Evolutionary conservation across 2,329 filamentous ascomycete genomes (phyloP).

Genomic region (Gaeumannomyces sp.): DNA sequence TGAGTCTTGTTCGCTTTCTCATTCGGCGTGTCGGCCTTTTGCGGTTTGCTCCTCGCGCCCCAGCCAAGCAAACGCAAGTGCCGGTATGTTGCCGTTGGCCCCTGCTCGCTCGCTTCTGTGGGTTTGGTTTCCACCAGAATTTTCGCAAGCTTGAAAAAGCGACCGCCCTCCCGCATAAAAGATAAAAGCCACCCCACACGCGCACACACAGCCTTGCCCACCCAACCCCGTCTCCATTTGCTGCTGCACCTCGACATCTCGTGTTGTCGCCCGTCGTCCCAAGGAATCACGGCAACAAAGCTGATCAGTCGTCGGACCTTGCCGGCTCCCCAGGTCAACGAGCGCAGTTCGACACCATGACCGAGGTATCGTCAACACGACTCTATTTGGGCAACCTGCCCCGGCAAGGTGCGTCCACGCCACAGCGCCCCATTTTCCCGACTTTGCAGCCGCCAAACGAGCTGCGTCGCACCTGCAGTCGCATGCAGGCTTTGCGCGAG

Average conservation of each 20-base stretch:
- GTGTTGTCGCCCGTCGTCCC: constrained; percentile 13
- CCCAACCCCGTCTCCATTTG: background rate
- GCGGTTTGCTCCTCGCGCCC: background rate
- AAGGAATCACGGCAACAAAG: background rate
- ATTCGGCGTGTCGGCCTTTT: background rate
- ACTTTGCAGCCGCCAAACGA: too few relatives aligned
- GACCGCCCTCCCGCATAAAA: constrained; percentile 1
- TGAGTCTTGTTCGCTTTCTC: background rate
- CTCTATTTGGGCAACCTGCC: constrained; percentile 98
- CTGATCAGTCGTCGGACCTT: background rate
- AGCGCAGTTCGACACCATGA: constrained; percentile 44
- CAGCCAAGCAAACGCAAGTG: background rate
- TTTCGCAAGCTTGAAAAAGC: background rate
- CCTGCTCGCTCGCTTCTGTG: background rate
- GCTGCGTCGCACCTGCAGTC: constrained; percentile 6
- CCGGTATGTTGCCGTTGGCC: background rate
- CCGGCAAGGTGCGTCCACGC: constrained; percentile 68
- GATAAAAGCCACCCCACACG: background rate
- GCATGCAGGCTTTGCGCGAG: constrained; percentile 1
- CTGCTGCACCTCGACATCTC: constrained; percentile 4
- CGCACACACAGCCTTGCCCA: background rate
- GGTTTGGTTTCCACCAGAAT: background rate
- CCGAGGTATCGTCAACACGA: constrained; percentile 87
- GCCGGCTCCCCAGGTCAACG: background rate
- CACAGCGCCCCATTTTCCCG: constrained; percentile 7